A percentile compares a stretch with the other conserved stretches of the same genome.
These are phyloP conservation scores for Fusarium decemcellulare DNA, from an alignment of 2,329 filamentous ascomycete genomes.

Conservation along the genomic window DNA sequence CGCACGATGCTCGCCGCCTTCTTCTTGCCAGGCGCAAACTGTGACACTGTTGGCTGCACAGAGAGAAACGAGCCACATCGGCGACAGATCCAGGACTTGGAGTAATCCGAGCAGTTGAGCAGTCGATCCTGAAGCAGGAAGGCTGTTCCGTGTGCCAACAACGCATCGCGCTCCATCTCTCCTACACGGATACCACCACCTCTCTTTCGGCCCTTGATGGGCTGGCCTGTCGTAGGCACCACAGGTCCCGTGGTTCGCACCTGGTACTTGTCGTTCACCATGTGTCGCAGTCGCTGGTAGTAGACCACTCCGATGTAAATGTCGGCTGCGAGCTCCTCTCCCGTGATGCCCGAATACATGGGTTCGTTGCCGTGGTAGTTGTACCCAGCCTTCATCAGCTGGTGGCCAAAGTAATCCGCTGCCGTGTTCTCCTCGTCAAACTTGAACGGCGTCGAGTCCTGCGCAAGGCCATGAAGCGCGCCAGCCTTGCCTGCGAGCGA, in stretches of 20 bases:
- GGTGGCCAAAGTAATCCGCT: slow-evolving; percentile 94
- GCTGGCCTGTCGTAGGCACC: slow-evolving; percentile 91
- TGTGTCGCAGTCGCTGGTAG: slow-evolving; percentile 97
- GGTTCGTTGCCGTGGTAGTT: slow-evolving; percentile 99
- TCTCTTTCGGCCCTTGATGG: slow-evolving; percentile 96
- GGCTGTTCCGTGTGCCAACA: slow-evolving; percentile 94
- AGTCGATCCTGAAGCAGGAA: slow-evolving; percentile 96
- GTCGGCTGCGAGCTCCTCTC: slow-evolving; percentile 92
- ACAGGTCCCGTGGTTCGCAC: slow-evolving; percentile 96
- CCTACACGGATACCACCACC: slow-evolving; percentile 99
- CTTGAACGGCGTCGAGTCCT: slow-evolving; percentile 95
- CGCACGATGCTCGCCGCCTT: slow-evolving; percentile 79
- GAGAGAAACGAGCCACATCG: slow-evolving; percentile 92
- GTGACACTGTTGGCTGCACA: slow-evolving; percentile 83
- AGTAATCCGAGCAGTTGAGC: slow-evolving; percentile 97
- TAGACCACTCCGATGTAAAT: slow-evolving; percentile 98
- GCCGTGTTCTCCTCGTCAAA: slow-evolving; percentile 95
- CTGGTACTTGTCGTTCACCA: slow-evolving; percentile 99
- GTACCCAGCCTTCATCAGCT: slow-evolving; percentile 94
- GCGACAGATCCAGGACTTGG: slow-evolving; percentile 90
- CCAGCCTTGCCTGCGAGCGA: slow-evolving; percentile 96
- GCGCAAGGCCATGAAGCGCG: slow-evolving; percentile 93
- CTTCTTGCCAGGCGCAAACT: slow-evolving; percentile 72
- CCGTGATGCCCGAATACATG: slow-evolving; percentile 98
- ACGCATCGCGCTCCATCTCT: slow-evolving; percentile 98